Evolutionary conservation across 495 filamentous ascomycete genomes (phyloP).

Genomic region (Podospora sp.): DNA sequence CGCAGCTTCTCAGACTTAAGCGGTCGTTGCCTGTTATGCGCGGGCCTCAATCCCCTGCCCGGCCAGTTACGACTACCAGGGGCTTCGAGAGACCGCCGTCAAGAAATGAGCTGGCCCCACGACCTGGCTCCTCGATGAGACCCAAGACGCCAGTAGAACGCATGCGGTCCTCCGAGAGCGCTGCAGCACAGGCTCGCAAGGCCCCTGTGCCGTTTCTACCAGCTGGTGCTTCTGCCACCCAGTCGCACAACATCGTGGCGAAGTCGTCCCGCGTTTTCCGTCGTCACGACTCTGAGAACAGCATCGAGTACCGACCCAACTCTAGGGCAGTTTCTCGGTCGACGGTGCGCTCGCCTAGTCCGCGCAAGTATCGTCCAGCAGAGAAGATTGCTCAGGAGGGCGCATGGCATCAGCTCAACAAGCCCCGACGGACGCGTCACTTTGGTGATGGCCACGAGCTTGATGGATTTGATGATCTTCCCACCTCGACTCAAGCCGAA

Average conservation of each 20-base stretch:
- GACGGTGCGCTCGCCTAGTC: slow-evolving; percentile 59
- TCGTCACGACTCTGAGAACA: slow-evolving; percentile 71
- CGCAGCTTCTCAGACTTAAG: slow-evolving; percentile 79
- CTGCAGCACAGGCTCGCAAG: slow-evolving; percentile 56
- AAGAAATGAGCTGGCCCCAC: slow-evolving; percentile 36
- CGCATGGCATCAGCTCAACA: slow-evolving; percentile 61
- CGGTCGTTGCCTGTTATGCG: slow-evolving; percentile 84
- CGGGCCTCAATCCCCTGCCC: slow-evolving; percentile 48
- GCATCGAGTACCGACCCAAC: slow-evolving; percentile 55
- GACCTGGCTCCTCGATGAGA: slow-evolving; percentile 52
- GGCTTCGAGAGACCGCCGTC: slow-evolving; percentile 56
- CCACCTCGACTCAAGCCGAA: slow-evolving; percentile 81
- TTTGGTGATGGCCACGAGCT: slow-evolving; percentile 93
- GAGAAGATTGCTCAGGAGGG: slow-evolving; percentile 46
- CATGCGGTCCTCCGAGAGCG: slow-evolving; percentile 55
- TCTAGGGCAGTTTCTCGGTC: slow-evolving; percentile 60
- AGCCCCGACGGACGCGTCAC: slow-evolving; percentile 71
- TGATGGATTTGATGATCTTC: slow-evolving; percentile 91
- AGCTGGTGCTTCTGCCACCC: slow-evolving; percentile 68
- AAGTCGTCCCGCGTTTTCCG: slow-evolving; percentile 71
- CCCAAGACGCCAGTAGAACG: slow-evolving; percentile 75
- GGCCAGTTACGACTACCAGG: slow-evolving; percentile 42
- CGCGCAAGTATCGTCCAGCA: slow-evolving; percentile 42
- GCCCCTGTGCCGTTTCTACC: slow-evolving; percentile 77
- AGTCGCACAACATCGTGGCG: slow-evolving; percentile 76